A percentile compares a stretch with the other conserved stretches of the same genome.
These are phyloP conservation scores for Suhomyces canberraensis DNA, from an alignment of 805 yeast genomes.

Conservation along the genomic window DNA sequence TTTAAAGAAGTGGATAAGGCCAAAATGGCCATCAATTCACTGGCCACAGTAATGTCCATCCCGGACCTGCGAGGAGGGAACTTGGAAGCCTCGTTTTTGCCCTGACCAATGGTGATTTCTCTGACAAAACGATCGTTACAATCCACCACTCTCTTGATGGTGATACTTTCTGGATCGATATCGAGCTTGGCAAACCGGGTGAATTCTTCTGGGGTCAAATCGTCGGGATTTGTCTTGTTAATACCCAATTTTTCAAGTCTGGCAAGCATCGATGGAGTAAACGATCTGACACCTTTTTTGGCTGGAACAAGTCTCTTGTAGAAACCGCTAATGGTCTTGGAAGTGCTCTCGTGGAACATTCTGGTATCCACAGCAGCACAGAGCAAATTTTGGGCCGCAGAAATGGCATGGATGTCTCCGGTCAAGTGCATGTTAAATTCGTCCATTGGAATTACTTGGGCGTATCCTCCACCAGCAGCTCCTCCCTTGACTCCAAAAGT, in stretches of 20 bases:
- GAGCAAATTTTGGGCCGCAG: slow-evolving; percentile 74
- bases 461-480: slow-evolving; percentile 88
- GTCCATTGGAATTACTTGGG: slow-evolving; percentile 87
- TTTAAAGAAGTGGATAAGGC: slow-evolving; percentile 68
- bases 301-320: slow-evolving; percentile 74
- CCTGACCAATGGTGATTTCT: slow-evolving; percentile 76
- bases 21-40: slow-evolving; percentile 82
- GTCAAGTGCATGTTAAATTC: slow-evolving; percentile 84
- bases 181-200: slow-evolving; percentile 63
- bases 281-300: slow-evolving; percentile 65
- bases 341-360: slow-evolving; percentile 79
- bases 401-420: slow-evolving; percentile 83
- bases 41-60: slow-evolving; percentile 81
- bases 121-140: slow-evolving; percentile 78
- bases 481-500: slow-evolving; percentile 88
- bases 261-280: slow-evolving; percentile 64
- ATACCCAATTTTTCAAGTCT: slow-evolving; percentile 70
- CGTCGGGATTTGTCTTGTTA: slow-evolving; percentile 66
- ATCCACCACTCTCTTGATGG: slow-evolving; percentile 83
- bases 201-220: slow-evolving; percentile 66
- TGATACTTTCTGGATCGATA: slow-evolving; percentile 75
- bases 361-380: slow-evolving; percentile 87
- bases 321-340: slow-evolving; percentile 67
- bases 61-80: slow-evolving; percentile 73
- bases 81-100: slow-evolving; percentile 66